A percentile compares a stretch with the other conserved stretches of the same genome.
phyloP scores from a whole-genome alignment of 352 stramenopile genomes.

The Phytophthora kernoviae region DNA sequence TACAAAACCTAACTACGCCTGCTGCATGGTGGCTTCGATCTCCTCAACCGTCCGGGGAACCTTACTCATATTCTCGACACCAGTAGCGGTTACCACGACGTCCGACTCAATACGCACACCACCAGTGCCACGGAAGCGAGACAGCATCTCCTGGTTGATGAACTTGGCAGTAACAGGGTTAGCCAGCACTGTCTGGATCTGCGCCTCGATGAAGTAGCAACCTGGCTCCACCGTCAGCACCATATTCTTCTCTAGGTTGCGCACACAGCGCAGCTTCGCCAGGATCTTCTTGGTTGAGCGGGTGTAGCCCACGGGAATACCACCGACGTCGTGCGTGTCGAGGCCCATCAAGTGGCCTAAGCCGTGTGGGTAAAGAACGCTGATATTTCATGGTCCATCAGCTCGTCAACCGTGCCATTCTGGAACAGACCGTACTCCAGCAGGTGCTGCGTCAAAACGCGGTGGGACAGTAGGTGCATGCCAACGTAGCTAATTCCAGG shows the following conservation, averaged over 20 bases:
- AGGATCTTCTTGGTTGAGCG: constrained; percentile 76
- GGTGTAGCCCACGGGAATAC: constrained; percentile 72
- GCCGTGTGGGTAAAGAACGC: constrained; percentile 99
- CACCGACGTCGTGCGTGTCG: constrained; percentile 98
- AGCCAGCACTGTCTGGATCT: constrained; percentile 93
- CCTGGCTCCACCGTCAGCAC: constrained; percentile 98
- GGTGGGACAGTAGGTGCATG: constrained; percentile 95
- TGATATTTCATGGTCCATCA: constrained; percentile 95
- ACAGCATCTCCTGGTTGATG: constrained; percentile 83
- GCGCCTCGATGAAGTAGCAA: constrained; percentile 99
- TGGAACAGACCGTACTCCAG: constrained; percentile 89
- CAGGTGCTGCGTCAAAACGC: constrained; percentile 89
- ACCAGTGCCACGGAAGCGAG: constrained; percentile 93
- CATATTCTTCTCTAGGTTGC: constrained; percentile 94
- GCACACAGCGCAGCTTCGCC: constrained; percentile 92
- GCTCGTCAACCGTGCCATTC: constrained; percentile 91
- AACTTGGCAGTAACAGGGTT: constrained; percentile 83
- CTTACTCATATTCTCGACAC: constrained; percentile 96
- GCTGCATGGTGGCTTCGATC: constrained; percentile 93
- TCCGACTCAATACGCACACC: constrained; percentile 98
- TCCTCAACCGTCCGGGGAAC: constrained; percentile 92
- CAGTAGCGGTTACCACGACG: constrained; percentile 95
- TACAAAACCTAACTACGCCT: neutral
- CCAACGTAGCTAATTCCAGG: constrained; percentile 96
- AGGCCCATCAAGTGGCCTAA: constrained; percentile 99